Evolutionary conservation across 768 basidiomycete species (phyloP), one percentile per base, ranked within the genome.

Genomic region (Tulasnella sp.): DNA sequence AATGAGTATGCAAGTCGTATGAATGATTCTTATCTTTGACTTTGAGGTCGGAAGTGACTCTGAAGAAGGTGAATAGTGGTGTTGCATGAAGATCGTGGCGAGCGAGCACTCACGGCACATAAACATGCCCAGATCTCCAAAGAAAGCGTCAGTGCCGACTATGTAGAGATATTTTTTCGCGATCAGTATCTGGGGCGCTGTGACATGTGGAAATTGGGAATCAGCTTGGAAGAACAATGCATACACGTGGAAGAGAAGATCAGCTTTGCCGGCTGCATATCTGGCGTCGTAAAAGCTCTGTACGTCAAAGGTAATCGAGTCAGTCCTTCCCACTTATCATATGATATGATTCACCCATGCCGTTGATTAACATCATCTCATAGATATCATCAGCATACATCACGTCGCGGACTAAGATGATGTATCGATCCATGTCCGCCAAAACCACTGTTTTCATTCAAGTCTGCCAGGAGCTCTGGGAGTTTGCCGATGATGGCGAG

Each of bases 201-300:
- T 62, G 96, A 97, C 64, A 94, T 96, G 92, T 97, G 93, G 91
- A 76, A 92, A 49, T 76, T 97, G 7, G 84, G 83, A n/a, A 83
- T 86, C 68, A 77, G 84, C 52, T 76, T 97, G 15, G 82, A 83
- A 25, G 84, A 83, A 8, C 83, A 84, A 65, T 92, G 89, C 66
- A 74, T 96, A 21, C 85, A 91, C 67, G 77, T 80, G 1, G 82
- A 86, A 60, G 88, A 98, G 69, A 88, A 91, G 53, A 77, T 98
- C 24, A 77, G 80, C 1, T 92, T 96, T 68, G 81, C 92, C 34
- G 90, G 89, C 2, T 78, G 83, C 9, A 83, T 87, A 48, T 82
- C 80, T 24, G 91, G 90, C 5, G 91, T 85, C 64, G 85, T 98
- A 42, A 81, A 86, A 60, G 78, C 72, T 12, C 84, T 98, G 51